A percentile compares a stretch with the other conserved stretches of the same genome.
Evolutionary conservation across 2,329 filamentous ascomycete species (phyloP).

Genomic region (Pseudogymnoascus pannorum): DNA sequence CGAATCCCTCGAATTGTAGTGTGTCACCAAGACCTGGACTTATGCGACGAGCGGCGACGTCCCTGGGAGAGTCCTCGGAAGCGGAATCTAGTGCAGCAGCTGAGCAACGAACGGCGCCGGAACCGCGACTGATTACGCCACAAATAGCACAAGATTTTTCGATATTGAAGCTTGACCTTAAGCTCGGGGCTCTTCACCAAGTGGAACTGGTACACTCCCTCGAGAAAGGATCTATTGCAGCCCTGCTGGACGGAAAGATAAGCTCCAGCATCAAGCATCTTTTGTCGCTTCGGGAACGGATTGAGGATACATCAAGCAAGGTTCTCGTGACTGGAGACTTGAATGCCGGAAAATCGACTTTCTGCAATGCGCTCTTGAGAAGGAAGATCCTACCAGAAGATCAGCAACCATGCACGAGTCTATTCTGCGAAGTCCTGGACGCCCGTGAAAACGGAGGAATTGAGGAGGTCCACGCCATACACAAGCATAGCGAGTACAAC

Average conservation of each 20-base stretch:
- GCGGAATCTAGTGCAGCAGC: constrained; percentile 68
- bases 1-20: constrained; percentile 21
- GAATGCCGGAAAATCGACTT: constrained; percentile 97
- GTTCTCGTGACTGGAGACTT: constrained; percentile 92
- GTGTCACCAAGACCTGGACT: constrained; percentile 37
- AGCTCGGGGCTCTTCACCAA: constrained; percentile 79
- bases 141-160: constrained; percentile 96
- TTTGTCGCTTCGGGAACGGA: constrained; percentile 77
- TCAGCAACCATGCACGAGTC: constrained; percentile 95
- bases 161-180: constrained; percentile 87
- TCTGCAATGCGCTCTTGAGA: constrained; percentile 92
- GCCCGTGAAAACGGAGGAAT: constrained; percentile 81
- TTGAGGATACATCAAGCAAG: constrained; percentile 96
- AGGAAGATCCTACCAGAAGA: constrained; percentile 92
- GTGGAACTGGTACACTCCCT: constrained; percentile 88
- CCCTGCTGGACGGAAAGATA: constrained; percentile 88
- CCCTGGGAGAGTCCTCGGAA: constrained; percentile 47
- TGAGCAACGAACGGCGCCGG: constrained; percentile 52
- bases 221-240: constrained; percentile 84
- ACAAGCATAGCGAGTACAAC: constrained; percentile 71
- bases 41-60: constrained; percentile 66
- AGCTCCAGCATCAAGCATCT: constrained; percentile 89
- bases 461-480: constrained; percentile 93
- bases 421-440: constrained; percentile 96
- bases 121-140: constrained; percentile 80